phyloP scores from a whole-genome alignment of 2,329 filamentous ascomycete species.

The Penicillium sp. region DNA sequence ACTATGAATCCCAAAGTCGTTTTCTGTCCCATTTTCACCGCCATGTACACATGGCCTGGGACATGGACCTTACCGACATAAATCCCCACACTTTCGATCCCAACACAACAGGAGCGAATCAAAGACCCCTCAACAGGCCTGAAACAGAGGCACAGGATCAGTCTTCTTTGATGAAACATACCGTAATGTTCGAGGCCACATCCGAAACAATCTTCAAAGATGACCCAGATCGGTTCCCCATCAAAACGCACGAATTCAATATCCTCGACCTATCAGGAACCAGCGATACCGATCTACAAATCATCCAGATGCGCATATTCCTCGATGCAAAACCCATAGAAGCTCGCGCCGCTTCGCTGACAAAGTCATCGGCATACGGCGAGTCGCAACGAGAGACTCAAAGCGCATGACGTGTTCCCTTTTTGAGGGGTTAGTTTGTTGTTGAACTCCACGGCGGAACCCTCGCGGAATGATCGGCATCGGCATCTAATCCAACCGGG shows the following conservation, averaged over 20 bases:
- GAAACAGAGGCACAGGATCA: background rate
- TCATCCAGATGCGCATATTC: slow-evolving; percentile 21
- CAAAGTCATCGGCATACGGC: slow-evolving; percentile 8
- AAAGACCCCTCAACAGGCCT: background rate
- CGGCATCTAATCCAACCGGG: background rate
- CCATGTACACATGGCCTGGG: slow-evolving; percentile 21
- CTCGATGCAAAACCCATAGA: slow-evolving; percentile 21
- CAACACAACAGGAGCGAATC: background rate
- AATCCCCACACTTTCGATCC: background rate
- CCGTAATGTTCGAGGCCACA: slow-evolving; percentile 25
- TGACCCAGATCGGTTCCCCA: slow-evolving; percentile 22
- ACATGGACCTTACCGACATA: slow-evolving; percentile 14
- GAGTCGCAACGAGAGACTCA: slow-evolving; percentile 5
- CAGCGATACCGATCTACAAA: slow-evolving; percentile 8
- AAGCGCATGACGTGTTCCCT: too few species aligned
- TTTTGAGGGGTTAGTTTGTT: background rate
- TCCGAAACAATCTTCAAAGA: slow-evolving; percentile 17
- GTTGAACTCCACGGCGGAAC: background rate
- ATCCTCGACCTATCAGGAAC: slow-evolving; percentile 17
- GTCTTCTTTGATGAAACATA: background rate
- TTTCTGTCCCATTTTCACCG: slow-evolving; percentile 18
- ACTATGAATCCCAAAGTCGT: slow-evolving; percentile 18
- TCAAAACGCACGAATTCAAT: slow-evolving; percentile 21
- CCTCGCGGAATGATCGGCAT: slow-evolving; percentile 12
- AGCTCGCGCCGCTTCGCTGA: slow-evolving; percentile 14